phyloP scores from a whole-genome alignment of 192 early-diverging fungal species.

The Backusella parvicylindrica region DNA sequence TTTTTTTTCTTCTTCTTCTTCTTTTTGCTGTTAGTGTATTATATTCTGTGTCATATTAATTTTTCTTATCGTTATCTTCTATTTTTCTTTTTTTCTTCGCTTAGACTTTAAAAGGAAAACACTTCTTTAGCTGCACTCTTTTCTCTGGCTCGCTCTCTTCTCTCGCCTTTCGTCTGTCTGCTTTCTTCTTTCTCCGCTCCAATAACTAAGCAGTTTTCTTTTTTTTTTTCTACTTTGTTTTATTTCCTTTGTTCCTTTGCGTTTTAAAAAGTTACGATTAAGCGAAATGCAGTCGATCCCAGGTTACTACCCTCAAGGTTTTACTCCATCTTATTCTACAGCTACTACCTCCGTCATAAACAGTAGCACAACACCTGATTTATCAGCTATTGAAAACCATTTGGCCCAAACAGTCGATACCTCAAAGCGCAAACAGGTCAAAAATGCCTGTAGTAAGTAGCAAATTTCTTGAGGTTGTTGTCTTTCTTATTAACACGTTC shows the following conservation, averaged over 20 bases:
- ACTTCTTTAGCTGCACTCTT: no score
- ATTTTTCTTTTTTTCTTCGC: no score
- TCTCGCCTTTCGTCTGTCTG: neutral
- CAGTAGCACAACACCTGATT: neutral
- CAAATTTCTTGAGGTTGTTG: neutral
- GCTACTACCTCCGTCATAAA: neutral
- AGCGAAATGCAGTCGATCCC: neutral
- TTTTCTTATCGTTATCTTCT: neutral
- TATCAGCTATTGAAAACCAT: neutral
- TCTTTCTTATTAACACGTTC: neutral
- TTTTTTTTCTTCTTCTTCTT: no score
- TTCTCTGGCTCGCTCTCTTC: no score
- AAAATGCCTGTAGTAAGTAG: conserved; percentile 26
- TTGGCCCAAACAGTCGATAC: neutral
- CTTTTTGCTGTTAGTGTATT: neutral
- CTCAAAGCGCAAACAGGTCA: conserved; percentile 26
- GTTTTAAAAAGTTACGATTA: neutral
- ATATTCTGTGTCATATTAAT: neutral
- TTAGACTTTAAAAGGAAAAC: no score
- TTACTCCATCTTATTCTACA: neutral
- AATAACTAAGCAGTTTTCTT: neutral
- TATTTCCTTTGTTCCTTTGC: neutral
- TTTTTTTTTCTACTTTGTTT: no score
- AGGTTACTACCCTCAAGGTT: neutral
- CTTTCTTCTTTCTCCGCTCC: neutral